Evolutionary conservation across 768 basidiomycete genomes (phyloP).

Genomic region (Lactifluus hygrophoroides): DNA sequence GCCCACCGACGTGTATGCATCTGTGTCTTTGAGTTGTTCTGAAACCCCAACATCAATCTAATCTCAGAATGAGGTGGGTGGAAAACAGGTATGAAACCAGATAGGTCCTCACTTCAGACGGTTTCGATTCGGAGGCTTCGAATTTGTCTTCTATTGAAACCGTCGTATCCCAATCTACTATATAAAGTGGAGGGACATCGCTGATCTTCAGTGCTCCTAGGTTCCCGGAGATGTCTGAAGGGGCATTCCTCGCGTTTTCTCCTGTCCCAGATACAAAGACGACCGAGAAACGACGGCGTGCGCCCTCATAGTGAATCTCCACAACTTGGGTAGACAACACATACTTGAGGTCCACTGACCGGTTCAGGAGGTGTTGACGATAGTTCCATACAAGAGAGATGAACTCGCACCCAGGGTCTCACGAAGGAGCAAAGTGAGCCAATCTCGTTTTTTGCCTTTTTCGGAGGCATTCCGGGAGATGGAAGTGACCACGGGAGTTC

Average conservation of each 20-base stretch:
- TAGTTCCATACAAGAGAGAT: slow-evolving; percentile 10
- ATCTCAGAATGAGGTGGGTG: neutral
- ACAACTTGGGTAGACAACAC: slow-evolving; percentile 52
- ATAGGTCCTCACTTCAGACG: slow-evolving; percentile 13
- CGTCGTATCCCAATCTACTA: slow-evolving; percentile 58
- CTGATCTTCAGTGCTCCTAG: slow-evolving; percentile 40
- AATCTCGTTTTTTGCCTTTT: slow-evolving; percentile 43
- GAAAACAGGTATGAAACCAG: neutral
- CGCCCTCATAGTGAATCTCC: slow-evolving; percentile 57
- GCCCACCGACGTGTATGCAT: slow-evolving; percentile 79
- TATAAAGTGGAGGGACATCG: slow-evolving; percentile 42
- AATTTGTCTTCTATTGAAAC: slow-evolving; percentile 35
- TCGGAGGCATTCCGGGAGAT: slow-evolving; percentile 9
- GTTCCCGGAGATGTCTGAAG: slow-evolving; percentile 31
- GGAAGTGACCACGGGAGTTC: neutral
- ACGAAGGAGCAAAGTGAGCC: slow-evolving; percentile 57
- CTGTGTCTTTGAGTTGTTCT: slow-evolving; percentile 33
- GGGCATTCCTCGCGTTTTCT: slow-evolving; percentile 16
- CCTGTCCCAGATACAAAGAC: slow-evolving; percentile 33
- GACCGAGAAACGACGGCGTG: slow-evolving; percentile 47
- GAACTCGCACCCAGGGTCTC: slow-evolving; percentile 54
- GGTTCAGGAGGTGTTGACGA: neutral
- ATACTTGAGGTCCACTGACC: slow-evolving; percentile 63
- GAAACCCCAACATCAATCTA: slow-evolving; percentile 31
- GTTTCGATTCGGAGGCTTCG: slow-evolving; percentile 23